These are phyloP conservation scores for Trypanosoma mega DNA, from an alignment of 208 protist species.

Conservation along the genomic window DNA sequence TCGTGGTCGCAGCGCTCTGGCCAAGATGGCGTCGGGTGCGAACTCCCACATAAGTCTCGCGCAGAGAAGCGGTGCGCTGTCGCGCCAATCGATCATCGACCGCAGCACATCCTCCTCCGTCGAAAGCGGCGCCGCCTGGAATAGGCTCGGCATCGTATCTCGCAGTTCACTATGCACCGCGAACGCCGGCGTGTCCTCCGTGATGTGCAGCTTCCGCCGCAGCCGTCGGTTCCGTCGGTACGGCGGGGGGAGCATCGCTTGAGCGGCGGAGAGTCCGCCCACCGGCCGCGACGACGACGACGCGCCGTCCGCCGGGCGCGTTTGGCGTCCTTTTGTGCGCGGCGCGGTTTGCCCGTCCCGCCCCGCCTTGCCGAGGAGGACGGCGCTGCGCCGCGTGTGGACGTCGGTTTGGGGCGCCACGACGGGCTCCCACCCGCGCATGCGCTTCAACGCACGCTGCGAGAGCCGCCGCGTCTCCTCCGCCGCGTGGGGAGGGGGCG, in stretches of 20 bases:
- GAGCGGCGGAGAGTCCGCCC: slow-evolving; percentile 40
- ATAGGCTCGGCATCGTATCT: slow-evolving; percentile 27
- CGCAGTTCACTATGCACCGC: slow-evolving; percentile 58
- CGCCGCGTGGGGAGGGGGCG: background rate
- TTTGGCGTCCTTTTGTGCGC: slow-evolving; percentile 5
- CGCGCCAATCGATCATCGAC: slow-evolving; percentile 66
- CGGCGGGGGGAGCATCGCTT: slow-evolving; percentile 46
- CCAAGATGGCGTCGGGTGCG: slow-evolving; percentile 48
- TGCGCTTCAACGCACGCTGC: slow-evolving; percentile 15
- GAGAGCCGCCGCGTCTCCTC: slow-evolving; percentile 5
- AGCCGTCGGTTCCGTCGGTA: slow-evolving; percentile 56
- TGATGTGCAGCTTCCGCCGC: slow-evolving; percentile 35
- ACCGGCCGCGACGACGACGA: no score
- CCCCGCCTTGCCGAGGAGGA: slow-evolving; percentile 11
- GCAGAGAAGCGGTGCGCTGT: slow-evolving; percentile 59
- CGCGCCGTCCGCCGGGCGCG: background rate
- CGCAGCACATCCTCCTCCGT: slow-evolving; percentile 71
- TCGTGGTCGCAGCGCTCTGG: slow-evolving; percentile 24
- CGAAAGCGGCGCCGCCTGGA: slow-evolving; percentile 55
- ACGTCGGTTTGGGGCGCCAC: slow-evolving; percentile 17
- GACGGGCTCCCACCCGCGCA: slow-evolving; percentile 28
- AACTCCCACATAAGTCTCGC: slow-evolving; percentile 79
- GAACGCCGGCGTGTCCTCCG: slow-evolving; percentile 58
- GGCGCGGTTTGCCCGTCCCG: slow-evolving; percentile 9
- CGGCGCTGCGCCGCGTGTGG: slow-evolving; percentile 14